A percentile compares a stretch with the other conserved stretches of the same genome.
These are phyloP conservation scores for Fomes fomentarius DNA, from an alignment of 1,284 basidiomycete species.

Conservation along the genomic window DNA sequence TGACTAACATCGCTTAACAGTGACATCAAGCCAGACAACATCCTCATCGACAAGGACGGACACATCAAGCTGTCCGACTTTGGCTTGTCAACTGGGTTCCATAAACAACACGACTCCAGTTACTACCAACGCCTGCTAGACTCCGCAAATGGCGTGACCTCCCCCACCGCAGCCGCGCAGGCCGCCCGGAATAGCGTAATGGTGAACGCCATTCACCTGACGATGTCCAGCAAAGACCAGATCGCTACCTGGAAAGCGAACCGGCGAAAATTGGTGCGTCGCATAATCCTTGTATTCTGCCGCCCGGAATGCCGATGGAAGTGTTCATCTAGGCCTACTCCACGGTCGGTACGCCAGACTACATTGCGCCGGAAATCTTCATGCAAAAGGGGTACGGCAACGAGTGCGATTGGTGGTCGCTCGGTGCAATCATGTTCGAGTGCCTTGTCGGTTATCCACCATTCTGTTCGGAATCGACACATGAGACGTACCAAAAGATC, in stretches of 20 bases:
- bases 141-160: constrained; percentile 44
- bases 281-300: not conserved
- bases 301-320: constrained; percentile 3
- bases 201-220: constrained; percentile 94
- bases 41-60: constrained; percentile 95
- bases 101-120: constrained; percentile 95
- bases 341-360: constrained; percentile 98
- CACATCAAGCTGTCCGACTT: constrained; percentile 99
- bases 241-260: constrained; percentile 99
- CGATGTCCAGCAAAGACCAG: constrained; percentile 91
- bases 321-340: constrained; percentile 80
- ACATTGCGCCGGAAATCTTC: constrained; percentile 99
- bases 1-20: constrained; percentile 44
- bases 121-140: constrained; percentile 92
- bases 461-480: constrained; percentile 97
- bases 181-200: constrained; percentile 86
- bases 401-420: constrained; percentile 98
- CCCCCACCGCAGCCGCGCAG: constrained; percentile 41
- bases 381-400: constrained; percentile 97
- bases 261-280: constrained; percentile 85
- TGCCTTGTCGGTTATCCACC: constrained; percentile 97
- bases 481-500: constrained; percentile 99
- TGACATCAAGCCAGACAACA: constrained; percentile 99
- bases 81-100: constrained; percentile 96
- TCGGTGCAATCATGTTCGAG: constrained; percentile 98